Percentiles rank a stretch among this genome's conserved stretches.
phyloP scores from a whole-genome alignment of 1,284 basidiomycete genomes.

The Ceratobasidium sp. region DNA sequence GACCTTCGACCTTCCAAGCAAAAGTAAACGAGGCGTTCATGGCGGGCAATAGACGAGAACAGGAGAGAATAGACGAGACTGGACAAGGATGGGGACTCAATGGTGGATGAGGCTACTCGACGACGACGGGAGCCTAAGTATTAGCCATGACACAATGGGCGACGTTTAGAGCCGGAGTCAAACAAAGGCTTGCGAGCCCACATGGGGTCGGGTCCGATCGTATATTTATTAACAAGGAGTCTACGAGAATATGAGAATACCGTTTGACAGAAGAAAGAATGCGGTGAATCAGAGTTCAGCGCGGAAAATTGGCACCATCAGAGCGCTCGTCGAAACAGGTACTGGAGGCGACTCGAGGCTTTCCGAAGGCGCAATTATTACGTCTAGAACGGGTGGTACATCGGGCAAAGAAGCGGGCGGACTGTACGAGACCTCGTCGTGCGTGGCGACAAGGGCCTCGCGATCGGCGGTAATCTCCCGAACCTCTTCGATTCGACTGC shows the following conservation, averaged over 20 bases:
- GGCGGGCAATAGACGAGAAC: not conserved
- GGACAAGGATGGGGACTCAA: not conserved
- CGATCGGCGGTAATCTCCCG: conserved; percentile 61
- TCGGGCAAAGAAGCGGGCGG: not conserved
- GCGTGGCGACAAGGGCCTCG: not conserved
- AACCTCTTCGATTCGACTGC: conserved; percentile 84
- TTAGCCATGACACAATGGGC: not conserved
- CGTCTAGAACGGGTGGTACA: not conserved
- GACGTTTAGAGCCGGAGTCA: not conserved
- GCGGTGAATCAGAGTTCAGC: not conserved
- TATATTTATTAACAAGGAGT: too few relatives aligned
- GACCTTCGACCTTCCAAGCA: not conserved
- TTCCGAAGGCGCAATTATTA: not conserved
- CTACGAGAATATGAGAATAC: too few relatives aligned
- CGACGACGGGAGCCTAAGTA: not conserved
- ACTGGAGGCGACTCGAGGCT: not conserved
- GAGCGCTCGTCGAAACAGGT: not conserved
- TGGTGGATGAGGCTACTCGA: not conserved
- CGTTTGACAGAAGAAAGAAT: not conserved
- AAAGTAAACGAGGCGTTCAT: not conserved
- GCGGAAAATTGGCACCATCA: conserved; percentile 4
- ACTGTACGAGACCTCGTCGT: not conserved
- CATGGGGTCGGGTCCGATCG: too few relatives aligned
- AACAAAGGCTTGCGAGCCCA: not conserved
- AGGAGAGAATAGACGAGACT: too few relatives aligned